These are phyloP conservation scores for Allomyces arbusculus DNA, from an alignment of 192 early-diverging fungal species.

Conservation along the genomic window DNA sequence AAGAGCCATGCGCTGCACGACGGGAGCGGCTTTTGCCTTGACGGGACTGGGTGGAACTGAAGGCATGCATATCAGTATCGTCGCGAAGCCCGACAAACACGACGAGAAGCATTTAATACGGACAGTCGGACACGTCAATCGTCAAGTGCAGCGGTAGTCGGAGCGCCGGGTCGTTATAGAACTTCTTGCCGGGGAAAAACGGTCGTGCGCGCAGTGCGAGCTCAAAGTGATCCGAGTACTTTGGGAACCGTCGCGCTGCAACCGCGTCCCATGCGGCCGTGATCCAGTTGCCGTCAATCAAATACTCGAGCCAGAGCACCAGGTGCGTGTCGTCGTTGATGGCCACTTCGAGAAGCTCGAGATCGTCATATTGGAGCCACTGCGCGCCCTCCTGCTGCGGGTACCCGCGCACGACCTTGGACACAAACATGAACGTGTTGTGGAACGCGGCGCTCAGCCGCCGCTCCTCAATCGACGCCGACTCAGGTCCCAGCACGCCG, in stretches of 20 bases:
- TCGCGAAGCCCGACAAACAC: neutral
- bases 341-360: too few relatives aligned
- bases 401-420: too few relatives aligned
- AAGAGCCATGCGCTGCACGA: neutral
- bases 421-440: too few relatives aligned
- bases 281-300: neutral
- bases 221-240: neutral
- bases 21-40: too few relatives aligned
- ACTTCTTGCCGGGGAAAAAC: neutral
- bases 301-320: neutral
- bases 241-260: neutral
- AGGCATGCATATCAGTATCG: neutral
- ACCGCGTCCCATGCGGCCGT: neutral
- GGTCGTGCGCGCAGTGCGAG: neutral
- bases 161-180: neutral
- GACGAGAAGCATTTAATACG: neutral
- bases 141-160: neutral
- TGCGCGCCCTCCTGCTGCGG: too few relatives aligned
- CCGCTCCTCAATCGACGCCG: too few relatives aligned
- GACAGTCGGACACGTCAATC: neutral
- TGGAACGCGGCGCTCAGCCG: too few relatives aligned
- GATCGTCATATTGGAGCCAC: too few relatives aligned
- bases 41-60: neutral
- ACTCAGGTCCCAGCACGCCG: too few relatives aligned
- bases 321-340: neutral